Evolutionary conservation across 2,329 filamentous ascomycete species (phyloP).

Genomic region (Ceratocystis eucalypticola): DNA sequence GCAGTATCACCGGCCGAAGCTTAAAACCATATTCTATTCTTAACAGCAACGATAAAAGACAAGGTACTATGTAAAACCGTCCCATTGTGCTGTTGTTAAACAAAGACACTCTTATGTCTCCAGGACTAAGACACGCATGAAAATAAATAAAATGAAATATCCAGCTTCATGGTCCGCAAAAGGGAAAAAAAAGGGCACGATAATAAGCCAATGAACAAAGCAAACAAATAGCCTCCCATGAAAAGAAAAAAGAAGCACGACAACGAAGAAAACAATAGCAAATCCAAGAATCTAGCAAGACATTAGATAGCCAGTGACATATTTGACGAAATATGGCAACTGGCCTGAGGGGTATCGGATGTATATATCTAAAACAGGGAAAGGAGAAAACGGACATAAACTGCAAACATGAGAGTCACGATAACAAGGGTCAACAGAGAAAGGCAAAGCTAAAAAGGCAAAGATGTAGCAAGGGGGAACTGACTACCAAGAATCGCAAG

Average conservation of each 20-base stretch:
- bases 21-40: neutral
- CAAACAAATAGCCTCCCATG: neutral
- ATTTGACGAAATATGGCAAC: neutral
- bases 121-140: neutral
- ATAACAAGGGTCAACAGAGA: neutral
- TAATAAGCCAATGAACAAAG: neutral
- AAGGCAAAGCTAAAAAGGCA: neutral
- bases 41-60: too few species aligned
- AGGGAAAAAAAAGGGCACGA: neutral
- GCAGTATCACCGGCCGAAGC: neutral
- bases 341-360: slow-evolving; percentile 8
- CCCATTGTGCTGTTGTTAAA: neutral
- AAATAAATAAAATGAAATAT: neutral
- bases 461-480: neutral
- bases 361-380: slow-evolving; percentile 7
- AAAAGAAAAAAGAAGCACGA: neutral
- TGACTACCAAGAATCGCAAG: neutral
- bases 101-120: neutral
- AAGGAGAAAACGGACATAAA: neutral
- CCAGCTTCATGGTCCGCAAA: neutral
- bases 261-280: neutral
- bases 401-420: neutral
- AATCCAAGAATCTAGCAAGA: neutral
- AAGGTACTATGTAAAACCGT: neutral
- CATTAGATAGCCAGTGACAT: neutral